Conservation (phyloP, 2,329 filamentous ascomycete genomes). For the Colletotrichum sp. region DNA sequence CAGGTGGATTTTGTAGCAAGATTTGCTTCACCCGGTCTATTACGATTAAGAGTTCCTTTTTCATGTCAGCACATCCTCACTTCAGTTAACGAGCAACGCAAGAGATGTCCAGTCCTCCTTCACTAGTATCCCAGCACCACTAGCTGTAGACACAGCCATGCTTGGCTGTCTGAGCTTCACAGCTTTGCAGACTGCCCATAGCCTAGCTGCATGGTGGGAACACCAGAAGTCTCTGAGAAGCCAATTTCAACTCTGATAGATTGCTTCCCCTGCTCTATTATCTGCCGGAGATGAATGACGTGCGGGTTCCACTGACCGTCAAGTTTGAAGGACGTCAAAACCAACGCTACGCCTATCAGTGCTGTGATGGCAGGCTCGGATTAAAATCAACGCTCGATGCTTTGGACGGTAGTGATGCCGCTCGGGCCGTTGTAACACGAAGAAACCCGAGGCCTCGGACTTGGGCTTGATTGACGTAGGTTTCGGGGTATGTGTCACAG, state of each 20-base stretch:
- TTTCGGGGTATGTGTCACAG: neutral
- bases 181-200: neutral
- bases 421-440: neutral
- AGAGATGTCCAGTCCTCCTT: neutral
- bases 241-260: neutral
- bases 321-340: neutral
- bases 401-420: neutral
- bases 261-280: neutral
- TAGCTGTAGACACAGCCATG: neutral
- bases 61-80: neutral
- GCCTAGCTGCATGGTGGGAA: neutral
- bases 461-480: neutral
- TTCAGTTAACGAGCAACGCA: neutral
- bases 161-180: neutral
- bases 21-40: neutral
- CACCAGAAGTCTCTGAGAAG: neutral
- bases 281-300: neutral
- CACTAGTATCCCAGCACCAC: neutral
- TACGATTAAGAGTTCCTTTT: neutral
- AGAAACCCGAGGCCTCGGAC: neutral
- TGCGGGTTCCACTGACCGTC: neutral
- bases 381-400: neutral
- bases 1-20: neutral
- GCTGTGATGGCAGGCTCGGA: neutral
- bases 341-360: neutral